Percentiles rank a stretch among this genome's conserved stretches.
Conservation (phyloP, 176 grass and related monocot species). For the Oryza coarctata region DNA sequence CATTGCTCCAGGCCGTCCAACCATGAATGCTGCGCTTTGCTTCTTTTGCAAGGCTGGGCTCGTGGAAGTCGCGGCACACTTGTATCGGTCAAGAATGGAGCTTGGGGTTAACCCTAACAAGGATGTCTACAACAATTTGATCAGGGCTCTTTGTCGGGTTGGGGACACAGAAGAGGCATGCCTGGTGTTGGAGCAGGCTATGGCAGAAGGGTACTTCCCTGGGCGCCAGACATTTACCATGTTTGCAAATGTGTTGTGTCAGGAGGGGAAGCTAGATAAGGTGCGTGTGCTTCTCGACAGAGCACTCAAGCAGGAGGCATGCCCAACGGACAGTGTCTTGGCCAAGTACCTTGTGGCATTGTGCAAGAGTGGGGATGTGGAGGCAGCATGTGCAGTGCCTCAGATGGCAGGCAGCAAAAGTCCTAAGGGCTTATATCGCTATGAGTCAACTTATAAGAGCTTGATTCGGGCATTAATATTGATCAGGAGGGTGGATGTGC, state of each 20-base stretch:
- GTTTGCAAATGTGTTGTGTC: conserved; percentile 71
- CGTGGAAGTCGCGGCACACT: conserved; percentile 74
- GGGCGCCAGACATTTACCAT: conserved; percentile 65
- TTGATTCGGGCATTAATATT: conserved; percentile 72
- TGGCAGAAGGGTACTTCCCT: conserved; percentile 68
- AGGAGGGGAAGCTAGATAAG: conserved; percentile 74
- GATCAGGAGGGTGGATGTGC: conserved; percentile 56
- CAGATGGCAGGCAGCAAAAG: conserved; percentile 50
- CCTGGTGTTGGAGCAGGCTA: conserved; percentile 65
- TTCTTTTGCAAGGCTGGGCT: conserved; percentile 98
- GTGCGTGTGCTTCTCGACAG: conserved; percentile 63
- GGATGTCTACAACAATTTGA: conserved; percentile 66
- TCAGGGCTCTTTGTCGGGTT: conserved; percentile 62
- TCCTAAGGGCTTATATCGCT: conserved; percentile 46
- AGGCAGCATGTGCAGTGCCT: conserved; percentile 55
- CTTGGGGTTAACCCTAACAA: conserved; percentile 74
- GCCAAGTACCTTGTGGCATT: conserved; percentile 75
- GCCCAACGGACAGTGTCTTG: conserved; percentile 49
- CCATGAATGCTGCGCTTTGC: conserved; percentile 80
- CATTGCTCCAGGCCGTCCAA: conserved; percentile 56
- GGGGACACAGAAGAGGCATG: conserved; percentile 61
- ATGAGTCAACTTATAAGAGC: conserved; percentile 79
- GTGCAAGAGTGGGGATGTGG: conserved; percentile 71
- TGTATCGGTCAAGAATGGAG: conserved; percentile 69
- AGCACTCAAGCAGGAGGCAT: conserved; percentile 63